A percentile compares a stretch with the other conserved stretches of the same genome.
Evolutionary conservation across 2,329 filamentous ascomycete genomes (phyloP).

Genomic region (Cladosporium oxysporum): DNA sequence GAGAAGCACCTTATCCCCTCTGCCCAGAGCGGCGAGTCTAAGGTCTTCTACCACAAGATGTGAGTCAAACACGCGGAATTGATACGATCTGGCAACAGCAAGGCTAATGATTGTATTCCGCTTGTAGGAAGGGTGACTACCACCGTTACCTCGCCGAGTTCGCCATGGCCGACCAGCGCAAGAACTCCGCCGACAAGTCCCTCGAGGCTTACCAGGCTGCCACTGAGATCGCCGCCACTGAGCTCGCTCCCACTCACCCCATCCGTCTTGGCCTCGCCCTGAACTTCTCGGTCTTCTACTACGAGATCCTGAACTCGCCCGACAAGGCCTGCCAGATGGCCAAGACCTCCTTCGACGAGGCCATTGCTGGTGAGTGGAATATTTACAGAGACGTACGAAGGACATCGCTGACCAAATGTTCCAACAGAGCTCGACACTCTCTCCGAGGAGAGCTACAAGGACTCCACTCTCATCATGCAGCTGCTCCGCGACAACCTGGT

Average conservation of each 20-base stretch:
- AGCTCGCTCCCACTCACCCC: slow-evolving; percentile 87
- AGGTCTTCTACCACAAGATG: slow-evolving; percentile 99
- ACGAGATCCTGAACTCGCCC: slow-evolving; percentile 98
- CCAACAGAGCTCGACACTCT: slow-evolving; percentile 84
- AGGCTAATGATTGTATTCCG: slow-evolving; percentile 20
- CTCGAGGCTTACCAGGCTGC: slow-evolving; percentile 96
- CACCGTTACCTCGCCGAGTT: slow-evolving; percentile 99
- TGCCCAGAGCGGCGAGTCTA: slow-evolving; percentile 93
- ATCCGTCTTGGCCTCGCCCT: slow-evolving; percentile 89
- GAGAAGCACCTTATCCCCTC: slow-evolving; percentile 93
- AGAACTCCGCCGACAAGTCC: slow-evolving; percentile 89
- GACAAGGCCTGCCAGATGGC: slow-evolving; percentile 97
- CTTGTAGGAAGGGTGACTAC: slow-evolving; percentile 93
- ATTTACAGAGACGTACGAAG: not conserved
- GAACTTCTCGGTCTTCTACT: slow-evolving; percentile 99
- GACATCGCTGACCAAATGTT: slow-evolving; percentile 17
- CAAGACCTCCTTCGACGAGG: slow-evolving; percentile 95
- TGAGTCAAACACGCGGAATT: slow-evolving; percentile 48
- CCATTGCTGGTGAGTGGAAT: slow-evolving; percentile 71
- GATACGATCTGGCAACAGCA: not conserved
- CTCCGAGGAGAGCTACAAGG: slow-evolving; percentile 99
- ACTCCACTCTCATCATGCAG: slow-evolving; percentile 98
- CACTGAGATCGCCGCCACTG: slow-evolving; percentile 85
- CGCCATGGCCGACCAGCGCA: slow-evolving; percentile 90
- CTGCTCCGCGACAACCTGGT: slow-evolving; percentile 95